These are phyloP conservation scores for Mucor racemosus DNA, from an alignment of 371 early-diverging fungal genomes.

Conservation along the genomic window DNA sequence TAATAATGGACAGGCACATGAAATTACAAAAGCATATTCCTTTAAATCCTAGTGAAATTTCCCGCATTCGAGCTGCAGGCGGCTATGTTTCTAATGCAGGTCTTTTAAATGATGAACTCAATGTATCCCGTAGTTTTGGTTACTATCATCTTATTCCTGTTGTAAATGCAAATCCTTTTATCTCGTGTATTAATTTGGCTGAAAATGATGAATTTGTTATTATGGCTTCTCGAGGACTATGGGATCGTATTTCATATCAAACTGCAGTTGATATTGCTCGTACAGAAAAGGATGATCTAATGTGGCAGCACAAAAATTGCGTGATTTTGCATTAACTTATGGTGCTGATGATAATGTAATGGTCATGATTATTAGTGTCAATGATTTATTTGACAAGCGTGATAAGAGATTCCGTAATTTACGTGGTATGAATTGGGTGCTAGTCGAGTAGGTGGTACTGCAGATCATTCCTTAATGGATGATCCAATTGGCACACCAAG, in stretches of 20 bases:
- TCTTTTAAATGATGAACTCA: constrained; percentile 77
- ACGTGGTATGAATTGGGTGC: constrained; percentile 33
- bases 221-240: constrained; percentile 82
- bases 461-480: constrained; percentile 18
- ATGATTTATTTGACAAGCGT: constrained; percentile 68
- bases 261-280: constrained; percentile 87
- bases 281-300: constrained; percentile 73
- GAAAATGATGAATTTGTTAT: constrained; percentile 92
- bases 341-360: constrained; percentile 80
- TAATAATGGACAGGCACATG: constrained; percentile 72
- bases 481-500: constrained; percentile 32
- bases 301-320: constrained; percentile 84
- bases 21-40: constrained; percentile 80
- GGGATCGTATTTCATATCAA: constrained; percentile 83
- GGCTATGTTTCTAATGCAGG: constrained; percentile 82
- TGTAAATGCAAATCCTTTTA: constrained; percentile 87
- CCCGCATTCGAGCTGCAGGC: constrained; percentile 82
- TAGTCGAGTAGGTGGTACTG: constrained; percentile 32
- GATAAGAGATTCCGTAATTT: constrained; percentile 40
- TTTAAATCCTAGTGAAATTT: constrained; percentile 71
- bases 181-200: constrained; percentile 71
- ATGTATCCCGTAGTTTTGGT: constrained; percentile 85
- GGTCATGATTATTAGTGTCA: constrained; percentile 87
- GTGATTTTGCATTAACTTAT: constrained; percentile 89
- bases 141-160: constrained; percentile 82